phyloP scores from a whole-genome alignment of 1,284 basidiomycete species.

The Ganoderma lingzhi region DNA sequence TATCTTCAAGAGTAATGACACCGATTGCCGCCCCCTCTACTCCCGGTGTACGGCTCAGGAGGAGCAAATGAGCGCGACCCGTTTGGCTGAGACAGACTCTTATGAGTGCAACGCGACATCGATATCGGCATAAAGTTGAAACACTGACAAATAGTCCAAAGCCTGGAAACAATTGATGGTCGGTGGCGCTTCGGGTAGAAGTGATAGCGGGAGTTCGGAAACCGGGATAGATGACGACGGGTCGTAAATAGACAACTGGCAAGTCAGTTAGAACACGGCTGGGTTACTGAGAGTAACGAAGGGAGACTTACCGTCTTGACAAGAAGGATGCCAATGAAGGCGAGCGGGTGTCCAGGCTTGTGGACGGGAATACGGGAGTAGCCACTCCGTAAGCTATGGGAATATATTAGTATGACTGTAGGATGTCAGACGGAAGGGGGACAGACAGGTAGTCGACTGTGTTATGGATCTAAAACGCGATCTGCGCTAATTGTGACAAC shows the following conservation, averaged over 20 bases:
- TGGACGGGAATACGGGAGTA: constrained; percentile 96
- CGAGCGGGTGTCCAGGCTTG: constrained; percentile 74
- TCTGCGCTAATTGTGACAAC: constrained; percentile 82
- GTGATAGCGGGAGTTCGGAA: constrained; percentile 76
- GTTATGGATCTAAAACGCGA: constrained; percentile 81
- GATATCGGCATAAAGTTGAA: no score
- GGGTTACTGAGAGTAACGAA: background rate
- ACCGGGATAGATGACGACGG: constrained; percentile 83
- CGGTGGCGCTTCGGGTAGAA: constrained; percentile 92
- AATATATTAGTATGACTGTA: constrained; percentile 12
- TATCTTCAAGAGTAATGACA: constrained; percentile 83
- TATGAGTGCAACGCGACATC: background rate
- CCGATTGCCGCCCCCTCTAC: constrained; percentile 83
- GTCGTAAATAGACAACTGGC: constrained; percentile 90
- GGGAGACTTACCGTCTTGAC: constrained; percentile 73
- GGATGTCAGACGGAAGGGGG: background rate
- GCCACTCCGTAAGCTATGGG: constrained; percentile 71
- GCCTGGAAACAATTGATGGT: constrained; percentile 89
- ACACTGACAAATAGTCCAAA: constrained; percentile 81
- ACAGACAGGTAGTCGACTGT: constrained; percentile 79
- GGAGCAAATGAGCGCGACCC: constrained; percentile 91
- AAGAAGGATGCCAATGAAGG: constrained; percentile 90
- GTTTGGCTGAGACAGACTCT: constrained; percentile 77
- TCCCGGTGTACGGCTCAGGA: constrained; percentile 88
- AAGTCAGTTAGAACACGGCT: background rate